Evolutionary conservation across 1,139 yeast genomes (phyloP), one percentile per base, ranked within the genome.

Genomic region (Blastobotrys serpentis): DNA sequence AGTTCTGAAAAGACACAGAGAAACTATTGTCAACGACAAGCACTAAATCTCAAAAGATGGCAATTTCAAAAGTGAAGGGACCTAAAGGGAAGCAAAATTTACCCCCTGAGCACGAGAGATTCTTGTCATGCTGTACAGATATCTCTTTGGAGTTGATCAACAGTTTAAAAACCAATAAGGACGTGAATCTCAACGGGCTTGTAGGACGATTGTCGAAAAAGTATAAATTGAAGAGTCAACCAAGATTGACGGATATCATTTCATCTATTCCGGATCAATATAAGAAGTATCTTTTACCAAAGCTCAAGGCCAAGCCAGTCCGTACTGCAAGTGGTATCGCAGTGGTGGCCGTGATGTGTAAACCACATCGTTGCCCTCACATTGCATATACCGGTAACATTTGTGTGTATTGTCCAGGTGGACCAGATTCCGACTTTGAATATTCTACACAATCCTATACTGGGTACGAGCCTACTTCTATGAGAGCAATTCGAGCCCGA

Each of bases 401-500:
- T 54, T 92, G 99, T 74, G 98, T 92, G 13, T 92, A 92, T 66
- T 92, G 99, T 71, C 99, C 99, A 3, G 99, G 99, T 52, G 99
- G 99, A 1, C 99, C 99, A 1, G 99, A 92, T 67, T 85, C 95
- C 1, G 99, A 92, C 70, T 92, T 92, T 64, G 99, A 92, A 65
- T 92, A 92, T 67, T 87, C 96, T 1, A 92, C 99, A 1, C 99
- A 92, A 69, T 89, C 98, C 1, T 92, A 92, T 63, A 92, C 99
- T 0, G 99, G 99, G 36, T 92, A 94, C 64, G 99, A 92, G 65
- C 99, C 99, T 5, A 92, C 99, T 0, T 89, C 97, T 2, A 92
- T 92, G 99, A 78, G 99, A 61, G 98, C 98, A 8, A 92, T 92
- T 56, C 76, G 98, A 56, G 98, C 98, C 0, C 78, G 98, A 59